Evolutionary conservation across 2,329 filamentous ascomycete species (phyloP).

Genomic region (Karstenula rhodostoma): DNA sequence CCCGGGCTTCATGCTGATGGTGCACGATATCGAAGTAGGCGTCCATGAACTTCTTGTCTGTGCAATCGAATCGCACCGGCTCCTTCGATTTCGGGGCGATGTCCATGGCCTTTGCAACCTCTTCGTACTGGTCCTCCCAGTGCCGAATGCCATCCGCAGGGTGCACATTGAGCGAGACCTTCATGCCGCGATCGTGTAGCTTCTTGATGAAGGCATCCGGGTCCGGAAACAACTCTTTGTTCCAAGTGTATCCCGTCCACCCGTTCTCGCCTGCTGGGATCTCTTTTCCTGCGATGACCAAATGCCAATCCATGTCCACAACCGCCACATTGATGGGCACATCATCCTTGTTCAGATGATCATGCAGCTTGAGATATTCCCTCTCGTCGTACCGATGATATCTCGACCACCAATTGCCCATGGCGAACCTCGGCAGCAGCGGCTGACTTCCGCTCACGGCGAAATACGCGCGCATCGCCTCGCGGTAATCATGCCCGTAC

Average conservation of each 20-base stretch:
- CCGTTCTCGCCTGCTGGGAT: slow-evolving; percentile 51
- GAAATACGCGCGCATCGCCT: slow-evolving; percentile 64
- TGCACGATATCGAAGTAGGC: slow-evolving; percentile 68
- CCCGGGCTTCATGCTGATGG: slow-evolving; percentile 62
- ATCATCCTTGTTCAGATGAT: slow-evolving; percentile 59
- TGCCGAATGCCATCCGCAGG: slow-evolving; percentile 66
- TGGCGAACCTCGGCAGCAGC: slow-evolving; percentile 63
- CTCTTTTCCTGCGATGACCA: slow-evolving; percentile 53
- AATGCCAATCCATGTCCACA: slow-evolving; percentile 73
- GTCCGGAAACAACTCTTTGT: slow-evolving; percentile 65
- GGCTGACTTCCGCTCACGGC: slow-evolving; percentile 65
- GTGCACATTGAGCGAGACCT: slow-evolving; percentile 68
- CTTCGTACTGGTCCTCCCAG: slow-evolving; percentile 65
- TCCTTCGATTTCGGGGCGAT: slow-evolving; percentile 60
- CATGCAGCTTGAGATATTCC: slow-evolving; percentile 66
- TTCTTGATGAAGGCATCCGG: slow-evolving; percentile 61
- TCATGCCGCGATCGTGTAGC: slow-evolving; percentile 62
- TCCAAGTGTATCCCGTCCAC: slow-evolving; percentile 71
- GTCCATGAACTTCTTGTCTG: slow-evolving; percentile 62
- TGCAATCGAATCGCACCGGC: slow-evolving; percentile 65
- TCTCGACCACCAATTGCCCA: slow-evolving; percentile 73
- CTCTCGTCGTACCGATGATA: slow-evolving; percentile 66
- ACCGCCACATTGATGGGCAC: slow-evolving; percentile 68
- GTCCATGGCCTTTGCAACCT: slow-evolving; percentile 61
- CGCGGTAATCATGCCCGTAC: slow-evolving; percentile 65